These are phyloP conservation scores for Globisporangium solare DNA, from an alignment of 352 stramenopile genomes.

Conservation along the genomic window DNA sequence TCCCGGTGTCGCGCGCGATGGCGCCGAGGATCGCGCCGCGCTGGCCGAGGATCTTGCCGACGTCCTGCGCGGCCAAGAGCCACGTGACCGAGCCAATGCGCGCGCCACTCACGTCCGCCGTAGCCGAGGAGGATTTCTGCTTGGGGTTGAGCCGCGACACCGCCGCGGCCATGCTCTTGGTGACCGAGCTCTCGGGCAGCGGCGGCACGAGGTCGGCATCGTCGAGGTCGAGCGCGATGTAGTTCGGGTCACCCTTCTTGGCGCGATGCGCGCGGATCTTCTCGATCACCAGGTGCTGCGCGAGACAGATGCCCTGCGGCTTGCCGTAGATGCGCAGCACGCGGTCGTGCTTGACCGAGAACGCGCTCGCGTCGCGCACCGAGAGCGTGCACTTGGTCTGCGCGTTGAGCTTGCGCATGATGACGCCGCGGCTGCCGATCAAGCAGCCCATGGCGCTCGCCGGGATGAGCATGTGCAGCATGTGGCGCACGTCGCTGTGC, in stretches of 20 bases:
- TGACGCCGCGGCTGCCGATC: constrained; percentile 41
- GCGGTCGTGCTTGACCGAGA: constrained; percentile 43
- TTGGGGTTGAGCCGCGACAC: constrained; percentile 10
- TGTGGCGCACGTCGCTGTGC: constrained; percentile 48
- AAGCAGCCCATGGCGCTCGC: constrained; percentile 40
- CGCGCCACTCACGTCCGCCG: background rate
- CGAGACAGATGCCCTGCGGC: constrained; percentile 50
- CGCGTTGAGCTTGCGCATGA: constrained; percentile 44
- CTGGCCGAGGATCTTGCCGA: constrained; percentile 62
- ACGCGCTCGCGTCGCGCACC: constrained; percentile 30
- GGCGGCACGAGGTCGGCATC: constrained; percentile 19
- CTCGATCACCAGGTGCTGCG: constrained; percentile 56
- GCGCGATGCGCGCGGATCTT: constrained; percentile 41
- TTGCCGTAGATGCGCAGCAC: constrained; percentile 59
- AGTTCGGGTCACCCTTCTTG: constrained; percentile 46
- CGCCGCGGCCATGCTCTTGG: constrained; percentile 32
- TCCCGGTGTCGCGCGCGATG: constrained; percentile 41
- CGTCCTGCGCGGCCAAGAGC: constrained; percentile 39
- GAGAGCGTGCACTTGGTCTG: constrained; percentile 50
- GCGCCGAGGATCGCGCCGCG: constrained; percentile 35
- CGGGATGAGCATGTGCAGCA: constrained; percentile 65
- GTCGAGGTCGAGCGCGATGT: constrained; percentile 31
- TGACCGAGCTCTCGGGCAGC: constrained; percentile 34
- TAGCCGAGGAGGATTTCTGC: background rate
- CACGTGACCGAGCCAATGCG: constrained; percentile 26